Evolutionary conservation across 352 stramenopile genomes (phyloP), one percentile per base, ranked within the genome.

Genomic region (Phytopythium helicoides): DNA sequence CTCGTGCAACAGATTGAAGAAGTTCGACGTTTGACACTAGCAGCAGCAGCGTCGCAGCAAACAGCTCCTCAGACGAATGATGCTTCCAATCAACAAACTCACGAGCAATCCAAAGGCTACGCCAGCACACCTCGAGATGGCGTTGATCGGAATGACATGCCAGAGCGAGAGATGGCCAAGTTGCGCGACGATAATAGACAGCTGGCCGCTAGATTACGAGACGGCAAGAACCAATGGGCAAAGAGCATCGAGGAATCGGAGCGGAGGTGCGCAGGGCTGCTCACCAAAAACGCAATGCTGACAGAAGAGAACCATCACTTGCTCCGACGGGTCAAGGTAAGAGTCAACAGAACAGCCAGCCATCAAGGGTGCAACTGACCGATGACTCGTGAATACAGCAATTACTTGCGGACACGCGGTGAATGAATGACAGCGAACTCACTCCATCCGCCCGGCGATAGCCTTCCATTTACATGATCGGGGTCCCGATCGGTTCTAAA

Each of bases 241-340:
- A 41, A 48, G 26, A 26, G 60, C 12, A 45, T 84, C 7, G 77
- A 91, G 36, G 62, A 86, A 38, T 71, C 75, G 1, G 80, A 91
- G 46, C 62, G 64, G 18, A 66, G 77, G 0, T 87, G 80, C 28
- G 76, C 76, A 6, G 70, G 82, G 37, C 54, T 90, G 35, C 52
- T 85, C 22, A 89, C 79, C 6, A 85, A 87, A 40, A 88, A 86
- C 35, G 75, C 83, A 26, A 90, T 91, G 77, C 60, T 91, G 7
- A 65, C 37, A 0, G 76, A 91, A 54, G 77, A 88, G 39, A 86
- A 88, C 28, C 52, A 70, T 16, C 64, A 73, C 25, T 60, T 88
- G 15, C 74, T 60, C 11, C 56, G 63, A 1, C 66, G 73, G 12
- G 39, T 89, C 16, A 78, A 33, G 46, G 28, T 52, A 33, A 33